These are phyloP conservation scores for Schwanniomyces yamadae DNA, from an alignment of 805 yeast species.

Conservation along the genomic window DNA sequence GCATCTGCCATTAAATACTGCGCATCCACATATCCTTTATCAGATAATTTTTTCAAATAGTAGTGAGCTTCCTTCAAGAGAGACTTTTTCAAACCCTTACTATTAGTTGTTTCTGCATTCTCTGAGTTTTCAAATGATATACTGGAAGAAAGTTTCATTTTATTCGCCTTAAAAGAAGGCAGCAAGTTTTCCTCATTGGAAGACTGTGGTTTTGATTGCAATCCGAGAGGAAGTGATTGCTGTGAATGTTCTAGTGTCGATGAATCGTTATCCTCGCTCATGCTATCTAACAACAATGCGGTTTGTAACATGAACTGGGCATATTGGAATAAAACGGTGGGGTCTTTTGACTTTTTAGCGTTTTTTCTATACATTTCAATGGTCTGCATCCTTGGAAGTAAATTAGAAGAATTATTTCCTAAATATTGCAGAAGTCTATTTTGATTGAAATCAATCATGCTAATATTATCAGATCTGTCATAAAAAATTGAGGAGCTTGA, in stretches of 20 bases:
- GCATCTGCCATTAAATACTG: conserved; percentile 93
- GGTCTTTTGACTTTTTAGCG: conserved; percentile 82
- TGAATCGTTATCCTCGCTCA: conserved; percentile 2
- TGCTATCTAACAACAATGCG: conserved; percentile 58
- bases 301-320: conserved; percentile 90
- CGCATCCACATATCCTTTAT: conserved; percentile 83
- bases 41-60: conserved; percentile 68
- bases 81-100: conserved; percentile 43
- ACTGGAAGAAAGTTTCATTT: conserved; percentile 20
- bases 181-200: conserved; percentile 6
- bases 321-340: conserved; percentile 81
- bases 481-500: conserved; percentile 38
- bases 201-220: conserved; percentile 4
- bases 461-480: conserved; percentile 30
- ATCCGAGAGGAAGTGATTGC: conserved; percentile 15
- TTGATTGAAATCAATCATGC: conserved; percentile 52
- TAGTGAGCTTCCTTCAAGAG: conserved; percentile 75
- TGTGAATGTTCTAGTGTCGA: conserved; percentile 7
- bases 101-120: conserved; percentile 16
- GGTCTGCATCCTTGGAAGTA: conserved; percentile 77
- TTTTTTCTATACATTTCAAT: conserved; percentile 83
- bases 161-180: conserved; percentile 20
- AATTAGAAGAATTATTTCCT: conserved; percentile 47
- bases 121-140: conserved; percentile 14
- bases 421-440: conserved; percentile 51